A percentile compares a stretch with the other conserved stretches of the same genome.
Evolutionary conservation across 2,329 filamentous ascomycete species (phyloP).

Genomic region (Bipolaris zeicola): DNA sequence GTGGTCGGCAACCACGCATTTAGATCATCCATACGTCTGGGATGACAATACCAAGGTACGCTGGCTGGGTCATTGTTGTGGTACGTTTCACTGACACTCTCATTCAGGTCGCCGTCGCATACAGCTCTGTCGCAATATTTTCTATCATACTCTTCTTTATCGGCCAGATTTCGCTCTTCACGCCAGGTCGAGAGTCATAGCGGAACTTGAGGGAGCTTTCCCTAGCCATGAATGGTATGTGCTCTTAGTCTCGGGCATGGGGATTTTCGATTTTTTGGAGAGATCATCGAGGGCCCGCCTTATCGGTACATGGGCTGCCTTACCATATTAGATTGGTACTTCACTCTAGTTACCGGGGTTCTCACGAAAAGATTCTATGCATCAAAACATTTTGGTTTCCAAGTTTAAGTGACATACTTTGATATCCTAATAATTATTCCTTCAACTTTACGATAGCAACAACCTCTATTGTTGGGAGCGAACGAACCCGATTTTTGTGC

Average conservation of each 20-base stretch:
- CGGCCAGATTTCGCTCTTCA: slow-evolving; percentile 26
- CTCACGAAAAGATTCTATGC: too few species aligned
- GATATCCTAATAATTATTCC: too few species aligned
- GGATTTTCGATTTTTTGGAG: neutral
- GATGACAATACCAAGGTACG: slow-evolving; percentile 40
- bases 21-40: slow-evolving; percentile 34
- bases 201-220: neutral
- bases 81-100: neutral
- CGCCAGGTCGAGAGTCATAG: slow-evolving; percentile 6
- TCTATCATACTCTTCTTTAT: slow-evolving; percentile 27
- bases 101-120: slow-evolving; percentile 27
- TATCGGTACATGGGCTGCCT: too few species aligned
- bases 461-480: too few species aligned
- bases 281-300: too few species aligned
- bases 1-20: slow-evolving; percentile 42
- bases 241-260: too few species aligned
- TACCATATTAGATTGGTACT: too few species aligned
- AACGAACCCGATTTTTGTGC: neutral
- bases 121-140: slow-evolving; percentile 17
- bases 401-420: too few species aligned
- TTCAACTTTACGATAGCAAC: too few species aligned
- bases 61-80: neutral
- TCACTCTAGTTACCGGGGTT: too few species aligned
- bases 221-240: neutral
- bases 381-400: too few species aligned